phyloP scores from a whole-genome alignment of 164 flowering plant genomes.

The Magnolia sinica region DNA sequence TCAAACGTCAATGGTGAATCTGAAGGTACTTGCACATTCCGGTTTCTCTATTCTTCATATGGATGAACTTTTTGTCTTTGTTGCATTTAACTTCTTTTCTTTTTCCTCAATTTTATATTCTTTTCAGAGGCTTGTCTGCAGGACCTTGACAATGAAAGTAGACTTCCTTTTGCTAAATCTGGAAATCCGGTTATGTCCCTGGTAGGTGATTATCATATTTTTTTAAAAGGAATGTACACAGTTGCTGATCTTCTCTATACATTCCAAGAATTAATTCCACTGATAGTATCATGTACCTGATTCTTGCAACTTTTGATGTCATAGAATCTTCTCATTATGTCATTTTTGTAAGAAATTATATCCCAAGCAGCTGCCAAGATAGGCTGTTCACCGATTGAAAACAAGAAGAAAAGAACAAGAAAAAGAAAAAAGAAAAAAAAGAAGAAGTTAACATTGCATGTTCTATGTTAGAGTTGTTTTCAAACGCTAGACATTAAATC shows the following conservation, averaged over 20 bases:
- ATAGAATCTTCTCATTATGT: background rate
- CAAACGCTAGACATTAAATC: too few species aligned
- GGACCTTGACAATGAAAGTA: conserved; percentile 40
- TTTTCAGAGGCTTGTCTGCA: conserved; percentile 37
- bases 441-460: too few species aligned
- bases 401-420: too few species aligned
- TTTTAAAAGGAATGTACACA: background rate
- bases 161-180: conserved; percentile 81
- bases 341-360: too few species aligned
- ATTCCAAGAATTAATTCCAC: too few species aligned
- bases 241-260: background rate
- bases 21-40: conserved; percentile 33
- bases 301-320: background rate
- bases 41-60: background rate
- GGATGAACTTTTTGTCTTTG: background rate
- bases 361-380: too few species aligned
- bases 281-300: background rate
- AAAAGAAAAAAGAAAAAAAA: too few species aligned
- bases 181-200: conserved; percentile 88
- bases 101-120: background rate
- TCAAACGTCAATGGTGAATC: conserved; percentile 51
- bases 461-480: too few species aligned
- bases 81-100: background rate
- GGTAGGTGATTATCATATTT: conserved; percentile 44
- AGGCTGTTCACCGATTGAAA: too few species aligned